phyloP scores from a whole-genome alignment of 768 basidiomycete species.

The Tulasnella sp. region DNA sequence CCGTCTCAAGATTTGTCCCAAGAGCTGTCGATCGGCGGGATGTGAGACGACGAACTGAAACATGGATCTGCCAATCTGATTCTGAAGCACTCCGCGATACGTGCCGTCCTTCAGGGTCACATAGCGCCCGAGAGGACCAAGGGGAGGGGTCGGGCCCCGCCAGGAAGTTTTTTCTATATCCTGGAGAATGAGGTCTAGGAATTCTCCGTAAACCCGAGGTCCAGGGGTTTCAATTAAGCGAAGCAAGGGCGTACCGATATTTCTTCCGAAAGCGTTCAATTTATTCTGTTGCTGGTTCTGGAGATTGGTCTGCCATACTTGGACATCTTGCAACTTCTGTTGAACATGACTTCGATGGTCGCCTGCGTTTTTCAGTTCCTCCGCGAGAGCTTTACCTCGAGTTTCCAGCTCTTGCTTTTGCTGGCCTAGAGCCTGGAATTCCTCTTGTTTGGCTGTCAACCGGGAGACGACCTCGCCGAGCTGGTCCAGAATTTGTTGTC shows the following conservation, averaged over 20 bases:
- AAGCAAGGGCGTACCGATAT: constrained; percentile 50
- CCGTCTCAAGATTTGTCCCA: constrained; percentile 51
- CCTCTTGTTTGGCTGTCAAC: constrained; percentile 43
- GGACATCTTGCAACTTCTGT: constrained; percentile 19
- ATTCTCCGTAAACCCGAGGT: constrained; percentile 50
- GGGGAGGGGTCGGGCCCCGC: constrained; percentile 56
- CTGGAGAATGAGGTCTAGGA: constrained; percentile 51
- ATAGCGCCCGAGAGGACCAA: constrained; percentile 76
- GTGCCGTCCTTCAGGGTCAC: constrained; percentile 68
- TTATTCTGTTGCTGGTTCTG: constrained; percentile 33
- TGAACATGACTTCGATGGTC: constrained; percentile 39
- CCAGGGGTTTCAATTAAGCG: constrained; percentile 47
- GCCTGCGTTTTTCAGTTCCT: constrained; percentile 38
- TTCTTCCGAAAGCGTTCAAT: constrained; percentile 47
- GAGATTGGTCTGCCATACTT: neutral
- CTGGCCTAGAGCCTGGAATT: constrained; percentile 33
- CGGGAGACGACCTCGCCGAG: constrained; percentile 48
- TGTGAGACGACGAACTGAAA: constrained; percentile 73
- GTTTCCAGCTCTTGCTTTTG: constrained; percentile 31
- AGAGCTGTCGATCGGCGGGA: constrained; percentile 52
- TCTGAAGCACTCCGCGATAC: constrained; percentile 66
- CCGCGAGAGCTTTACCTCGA: constrained; percentile 18
- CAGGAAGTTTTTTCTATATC: constrained; percentile 53
- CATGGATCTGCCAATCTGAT: constrained; percentile 56
- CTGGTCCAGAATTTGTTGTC: constrained; percentile 53